Conservation (phyloP, 139 green algal genomes). For the Micromonas pusilla region DNA sequence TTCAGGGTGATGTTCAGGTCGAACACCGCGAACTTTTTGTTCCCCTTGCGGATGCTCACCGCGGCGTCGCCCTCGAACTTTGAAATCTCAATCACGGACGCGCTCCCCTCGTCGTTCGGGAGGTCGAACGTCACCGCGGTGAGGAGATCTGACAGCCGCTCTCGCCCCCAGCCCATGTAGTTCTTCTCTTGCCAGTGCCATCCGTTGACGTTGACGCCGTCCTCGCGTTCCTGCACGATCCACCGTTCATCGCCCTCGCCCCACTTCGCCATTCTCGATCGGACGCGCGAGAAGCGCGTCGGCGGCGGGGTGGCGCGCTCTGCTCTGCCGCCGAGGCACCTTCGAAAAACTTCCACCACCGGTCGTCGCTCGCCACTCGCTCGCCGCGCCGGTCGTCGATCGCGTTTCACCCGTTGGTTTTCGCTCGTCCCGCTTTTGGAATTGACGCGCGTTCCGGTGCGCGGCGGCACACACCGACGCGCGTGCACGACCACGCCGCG, state of each 20-base stretch:
- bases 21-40: slow-evolving; percentile 67
- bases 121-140: slow-evolving; percentile 28
- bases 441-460: no score
- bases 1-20: slow-evolving; percentile 58
- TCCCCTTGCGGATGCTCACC: slow-evolving; percentile 63
- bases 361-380: no score
- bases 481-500: no score
- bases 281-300: no score
- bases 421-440: background rate
- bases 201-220: slow-evolving; percentile 69
- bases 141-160: slow-evolving; percentile 55
- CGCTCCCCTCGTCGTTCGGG: slow-evolving; percentile 18
- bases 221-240: slow-evolving; percentile 74
- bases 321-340: background rate
- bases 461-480: no score
- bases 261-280: slow-evolving; percentile 73
- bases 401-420: background rate
- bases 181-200: slow-evolving; percentile 77
- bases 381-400: no score
- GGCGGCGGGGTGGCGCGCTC: no score
- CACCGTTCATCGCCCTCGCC: slow-evolving; percentile 81
- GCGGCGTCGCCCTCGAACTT: slow-evolving; percentile 55
- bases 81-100: slow-evolving; percentile 44
- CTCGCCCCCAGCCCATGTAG: slow-evolving; percentile 46
- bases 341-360: background rate